Base-by-base conservation (phyloP, 164 flowering plant species). In the Aristolochia fimbriata region DNA sequence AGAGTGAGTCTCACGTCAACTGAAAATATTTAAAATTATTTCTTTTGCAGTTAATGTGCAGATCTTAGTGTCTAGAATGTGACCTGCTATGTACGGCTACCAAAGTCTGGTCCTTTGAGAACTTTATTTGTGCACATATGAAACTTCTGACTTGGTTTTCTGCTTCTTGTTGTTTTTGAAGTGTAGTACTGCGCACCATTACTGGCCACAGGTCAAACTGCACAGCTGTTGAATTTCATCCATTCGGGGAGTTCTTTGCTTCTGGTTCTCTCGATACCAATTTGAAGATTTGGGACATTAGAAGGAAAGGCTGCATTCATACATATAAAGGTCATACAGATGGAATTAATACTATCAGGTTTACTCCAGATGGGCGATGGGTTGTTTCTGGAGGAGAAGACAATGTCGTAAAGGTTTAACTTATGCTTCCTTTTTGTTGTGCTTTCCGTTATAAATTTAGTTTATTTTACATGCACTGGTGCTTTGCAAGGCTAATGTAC, bases 291-390 rank as follows among this genome's bases (percentile, higher is more conserved):
- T 94, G 99, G 99, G 99, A 94, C 72, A 94, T 94, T 53, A 80
- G 99, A 67, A 85, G 87, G 69, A 94, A 91, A 62, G 97, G 95
- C 37, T 93, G 99, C 66, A 90, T 93, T 62, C 99, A 93, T 70
- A 93, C 99, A 14, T 93, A 90, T 80, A 94, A 94, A 70, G 96
- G 99, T 47, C 99, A 94, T 65, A 94, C 95, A n/a, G 79, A 96
- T 59, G 99, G 97, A 53, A 91, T 94, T 63, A 90, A 76, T 81
- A 85, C 92, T 16, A 85, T 94, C 71, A 83, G 97, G 65, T 94
- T 94, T 65, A 94, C 97, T 48, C 99, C 99, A 47, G 99, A 94
- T 81, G 99, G 99, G 20, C 96, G 99, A 27, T 94, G 99, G 99
- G 87, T 94, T 72, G 99, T 94, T 19, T 94, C 99, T 68, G 99